phyloP scores from a whole-genome alignment of 2,329 filamentous ascomycete genomes.

The Proliferodiscus dingleyae region DNA sequence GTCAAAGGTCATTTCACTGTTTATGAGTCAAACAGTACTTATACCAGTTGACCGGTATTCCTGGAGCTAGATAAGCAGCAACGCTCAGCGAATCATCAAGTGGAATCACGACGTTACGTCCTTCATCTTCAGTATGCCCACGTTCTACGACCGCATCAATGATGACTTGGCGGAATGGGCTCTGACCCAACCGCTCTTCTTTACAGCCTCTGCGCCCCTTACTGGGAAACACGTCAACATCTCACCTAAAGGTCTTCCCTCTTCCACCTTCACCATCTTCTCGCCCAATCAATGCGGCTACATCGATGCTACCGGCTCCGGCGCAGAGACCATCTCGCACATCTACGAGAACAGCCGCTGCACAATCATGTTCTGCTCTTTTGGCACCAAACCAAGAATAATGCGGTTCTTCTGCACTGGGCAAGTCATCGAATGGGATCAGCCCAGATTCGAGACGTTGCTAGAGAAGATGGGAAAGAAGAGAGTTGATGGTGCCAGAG shows the following conservation, averaged over 20 bases:
- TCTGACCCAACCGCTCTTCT: slow-evolving; percentile 66
- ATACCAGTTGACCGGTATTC: no score
- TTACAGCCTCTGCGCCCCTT: slow-evolving; percentile 66
- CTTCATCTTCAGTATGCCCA: slow-evolving; percentile 45
- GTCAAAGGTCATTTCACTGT: neutral
- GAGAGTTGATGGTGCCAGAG: slow-evolving; percentile 46
- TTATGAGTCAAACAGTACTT: neutral
- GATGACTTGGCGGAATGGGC: slow-evolving; percentile 58
- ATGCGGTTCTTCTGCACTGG: slow-evolving; percentile 59
- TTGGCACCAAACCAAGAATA: slow-evolving; percentile 55
- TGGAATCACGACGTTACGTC: neutral
- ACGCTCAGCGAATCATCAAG: no score
- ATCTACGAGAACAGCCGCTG: slow-evolving; percentile 72
- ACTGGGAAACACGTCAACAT: slow-evolving; percentile 67
- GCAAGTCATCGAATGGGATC: slow-evolving; percentile 55
- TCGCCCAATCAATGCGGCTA: slow-evolving; percentile 56
- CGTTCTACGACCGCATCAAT: slow-evolving; percentile 52
- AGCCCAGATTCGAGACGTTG: slow-evolving; percentile 42
- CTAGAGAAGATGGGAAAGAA: slow-evolving; percentile 41
- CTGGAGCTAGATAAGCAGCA: no score
- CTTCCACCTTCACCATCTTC: slow-evolving; percentile 58
- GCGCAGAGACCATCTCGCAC: slow-evolving; percentile 71
- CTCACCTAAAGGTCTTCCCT: slow-evolving; percentile 69
- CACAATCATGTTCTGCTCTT: slow-evolving; percentile 70
- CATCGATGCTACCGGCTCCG: slow-evolving; percentile 69